These are phyloP conservation scores for Flaveria brownii DNA, from an alignment of 129 eudicot genomes.

Conservation along the genomic window DNA sequence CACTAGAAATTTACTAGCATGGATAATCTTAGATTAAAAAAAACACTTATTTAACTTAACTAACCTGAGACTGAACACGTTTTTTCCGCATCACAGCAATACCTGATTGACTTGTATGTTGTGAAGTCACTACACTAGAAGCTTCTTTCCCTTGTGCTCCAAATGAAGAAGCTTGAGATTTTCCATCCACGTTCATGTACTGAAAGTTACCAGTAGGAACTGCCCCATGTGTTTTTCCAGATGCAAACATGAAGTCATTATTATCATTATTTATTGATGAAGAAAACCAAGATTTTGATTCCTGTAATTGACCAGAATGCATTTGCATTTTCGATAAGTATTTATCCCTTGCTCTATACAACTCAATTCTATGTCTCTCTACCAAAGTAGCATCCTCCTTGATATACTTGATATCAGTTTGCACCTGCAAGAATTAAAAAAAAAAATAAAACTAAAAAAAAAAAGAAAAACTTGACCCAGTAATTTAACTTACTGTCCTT, in stretches of 20 bases:
- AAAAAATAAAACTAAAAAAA: background rate
- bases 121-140: slow-evolving; percentile 58
- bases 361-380: slow-evolving; percentile 59
- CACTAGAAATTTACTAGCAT: background rate
- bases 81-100: slow-evolving; percentile 67
- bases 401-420: slow-evolving; percentile 61
- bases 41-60: background rate
- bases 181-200: slow-evolving; percentile 50
- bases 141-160: slow-evolving; percentile 57
- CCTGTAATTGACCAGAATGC: slow-evolving; percentile 46
- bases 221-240: slow-evolving; percentile 48
- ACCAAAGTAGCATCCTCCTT: slow-evolving; percentile 71
- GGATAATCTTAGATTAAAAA: background rate
- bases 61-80: slow-evolving; percentile 76
- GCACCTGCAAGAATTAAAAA: slow-evolving; percentile 44
- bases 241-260: slow-evolving; percentile 44
- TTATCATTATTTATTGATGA: slow-evolving; percentile 49
- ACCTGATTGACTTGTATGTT: slow-evolving; percentile 60
- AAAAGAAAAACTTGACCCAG: background rate
- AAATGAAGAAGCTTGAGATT: slow-evolving; percentile 44
- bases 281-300: slow-evolving; percentile 46
- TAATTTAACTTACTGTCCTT: slow-evolving; percentile 5
- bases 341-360: slow-evolving; percentile 61
- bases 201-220: slow-evolving; percentile 39
- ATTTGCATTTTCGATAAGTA: slow-evolving; percentile 50